These are phyloP conservation scores for Pyrus bretschneideri DNA, from an alignment of 306 rosid species.

Conservation along the genomic window DNA sequence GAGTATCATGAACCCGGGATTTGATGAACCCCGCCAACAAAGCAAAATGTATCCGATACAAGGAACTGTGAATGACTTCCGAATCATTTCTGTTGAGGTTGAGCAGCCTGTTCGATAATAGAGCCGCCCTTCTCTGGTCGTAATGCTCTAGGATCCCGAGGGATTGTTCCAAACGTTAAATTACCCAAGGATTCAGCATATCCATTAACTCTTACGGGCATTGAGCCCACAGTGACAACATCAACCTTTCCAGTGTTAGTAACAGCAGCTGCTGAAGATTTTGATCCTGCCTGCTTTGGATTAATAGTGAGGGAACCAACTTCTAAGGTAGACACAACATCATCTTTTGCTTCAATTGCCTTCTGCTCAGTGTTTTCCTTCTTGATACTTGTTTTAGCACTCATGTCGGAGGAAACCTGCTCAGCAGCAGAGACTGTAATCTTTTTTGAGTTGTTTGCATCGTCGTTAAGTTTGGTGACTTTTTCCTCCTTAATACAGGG, in stretches of 20 bases:
- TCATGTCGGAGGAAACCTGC: constrained; percentile 27
- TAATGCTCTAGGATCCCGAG: constrained; percentile 54
- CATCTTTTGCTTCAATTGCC: constrained; percentile 22
- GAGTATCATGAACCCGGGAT: constrained; percentile 2
- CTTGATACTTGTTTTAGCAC: constrained; percentile 2
- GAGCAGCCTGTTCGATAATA: constrained; percentile 27
- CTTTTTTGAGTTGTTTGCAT: constrained; percentile 22
- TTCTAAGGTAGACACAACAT: constrained; percentile 41
- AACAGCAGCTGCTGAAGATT: constrained; percentile 19
- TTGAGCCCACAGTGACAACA: constrained; percentile 67
- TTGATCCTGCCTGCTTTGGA: constrained; percentile 36
- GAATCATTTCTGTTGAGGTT: constrained; percentile 11
- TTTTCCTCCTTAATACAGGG: constrained; percentile 30
- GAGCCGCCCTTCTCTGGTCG: constrained; percentile 36
- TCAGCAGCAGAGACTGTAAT: constrained; percentile 20
- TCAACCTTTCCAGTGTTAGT: constrained; percentile 22
- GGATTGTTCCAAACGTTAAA: constrained; percentile 73
- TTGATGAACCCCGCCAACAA: background rate
- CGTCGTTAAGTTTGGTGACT: constrained; percentile 23
- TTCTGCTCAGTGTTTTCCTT: constrained; percentile 28
- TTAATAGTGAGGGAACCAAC: constrained; percentile 57
- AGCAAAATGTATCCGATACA: background rate
- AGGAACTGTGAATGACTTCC: background rate
- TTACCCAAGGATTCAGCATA: constrained; percentile 33
- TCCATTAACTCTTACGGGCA: constrained; percentile 67